Conservation (phyloP, 2,329 filamentous ascomycete genomes). For the Penicillium sclerotiorum region DNA sequence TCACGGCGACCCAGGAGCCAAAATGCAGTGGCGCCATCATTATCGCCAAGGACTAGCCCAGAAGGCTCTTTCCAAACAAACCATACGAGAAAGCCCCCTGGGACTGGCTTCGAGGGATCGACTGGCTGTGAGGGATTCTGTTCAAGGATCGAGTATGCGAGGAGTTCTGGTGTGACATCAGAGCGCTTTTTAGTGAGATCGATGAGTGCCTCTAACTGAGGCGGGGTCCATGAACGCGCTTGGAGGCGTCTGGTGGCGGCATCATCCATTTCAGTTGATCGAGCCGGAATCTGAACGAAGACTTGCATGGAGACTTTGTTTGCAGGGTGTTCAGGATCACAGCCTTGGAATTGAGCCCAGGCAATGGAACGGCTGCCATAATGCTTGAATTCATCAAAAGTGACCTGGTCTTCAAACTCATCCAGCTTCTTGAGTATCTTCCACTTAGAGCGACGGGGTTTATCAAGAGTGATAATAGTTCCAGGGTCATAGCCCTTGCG, state of each 20-base stretch:
- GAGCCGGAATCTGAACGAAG: constrained; percentile 14
- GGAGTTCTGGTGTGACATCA: constrained; percentile 10
- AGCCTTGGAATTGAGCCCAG: constrained; percentile 4
- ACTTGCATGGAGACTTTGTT: constrained; percentile 15
- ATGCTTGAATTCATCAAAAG: background rate
- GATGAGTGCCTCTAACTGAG: constrained; percentile 7
- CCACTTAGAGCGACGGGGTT: constrained; percentile 13
- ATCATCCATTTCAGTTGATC: constrained; percentile 10
- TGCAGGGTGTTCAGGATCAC: background rate
- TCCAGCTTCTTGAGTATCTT: constrained; percentile 19
- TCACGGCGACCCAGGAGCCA: too few species aligned
- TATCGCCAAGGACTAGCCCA: too few species aligned
- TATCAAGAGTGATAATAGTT: constrained; percentile 14
- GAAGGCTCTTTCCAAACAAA: too few species aligned
- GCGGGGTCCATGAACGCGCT: constrained; percentile 10
- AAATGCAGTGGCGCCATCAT: too few species aligned
- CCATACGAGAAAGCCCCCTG: too few species aligned
- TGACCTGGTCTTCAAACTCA: constrained; percentile 12
- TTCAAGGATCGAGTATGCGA: too few species aligned
- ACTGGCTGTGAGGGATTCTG: too few species aligned
- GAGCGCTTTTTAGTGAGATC: constrained; percentile 8
- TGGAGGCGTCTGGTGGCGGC: constrained; percentile 13
- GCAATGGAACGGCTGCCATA: constrained; percentile 10
- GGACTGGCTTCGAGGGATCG: too few species aligned
- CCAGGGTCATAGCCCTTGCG: constrained; percentile 7